Evolutionary conservation across 1,284 basidiomycete genomes (phyloP).

Genomic region (Ustilago lituana): DNA sequence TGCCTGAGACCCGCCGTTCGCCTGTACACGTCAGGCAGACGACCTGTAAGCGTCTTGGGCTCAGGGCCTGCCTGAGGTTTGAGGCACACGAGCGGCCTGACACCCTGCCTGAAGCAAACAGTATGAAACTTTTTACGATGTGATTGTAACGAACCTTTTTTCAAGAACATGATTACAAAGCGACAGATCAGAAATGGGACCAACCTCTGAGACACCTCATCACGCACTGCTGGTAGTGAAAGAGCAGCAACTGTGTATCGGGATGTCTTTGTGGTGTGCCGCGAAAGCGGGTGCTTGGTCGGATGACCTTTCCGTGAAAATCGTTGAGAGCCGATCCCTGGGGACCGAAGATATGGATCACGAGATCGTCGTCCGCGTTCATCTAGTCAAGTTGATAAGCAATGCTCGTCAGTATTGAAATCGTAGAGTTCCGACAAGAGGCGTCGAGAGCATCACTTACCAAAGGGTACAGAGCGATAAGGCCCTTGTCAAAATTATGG

Average conservation of each 20-base stretch:
- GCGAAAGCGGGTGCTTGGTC: neutral
- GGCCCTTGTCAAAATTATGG: neutral
- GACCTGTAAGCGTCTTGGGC: too few relatives aligned
- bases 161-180: too few relatives aligned
- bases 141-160: too few relatives aligned
- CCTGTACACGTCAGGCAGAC: too few relatives aligned
- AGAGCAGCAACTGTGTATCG: neutral
- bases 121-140: too few relatives aligned
- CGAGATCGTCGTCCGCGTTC: neutral
- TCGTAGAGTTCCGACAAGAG: neutral
- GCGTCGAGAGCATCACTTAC: neutral
- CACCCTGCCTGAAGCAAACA: too few relatives aligned
- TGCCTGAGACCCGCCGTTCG: too few relatives aligned
- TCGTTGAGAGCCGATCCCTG: neutral
- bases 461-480: neutral
- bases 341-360: neutral
- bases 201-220: neutral
- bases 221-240: conserved; percentile 6
- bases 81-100: too few relatives aligned
- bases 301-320: neutral
- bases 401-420: neutral
- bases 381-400: neutral
- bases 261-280: neutral
- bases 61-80: too few relatives aligned
- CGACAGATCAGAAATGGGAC: neutral